Evolutionary conservation across 139 green algal species (phyloP).

Genomic region (Micractinium sp.): DNA sequence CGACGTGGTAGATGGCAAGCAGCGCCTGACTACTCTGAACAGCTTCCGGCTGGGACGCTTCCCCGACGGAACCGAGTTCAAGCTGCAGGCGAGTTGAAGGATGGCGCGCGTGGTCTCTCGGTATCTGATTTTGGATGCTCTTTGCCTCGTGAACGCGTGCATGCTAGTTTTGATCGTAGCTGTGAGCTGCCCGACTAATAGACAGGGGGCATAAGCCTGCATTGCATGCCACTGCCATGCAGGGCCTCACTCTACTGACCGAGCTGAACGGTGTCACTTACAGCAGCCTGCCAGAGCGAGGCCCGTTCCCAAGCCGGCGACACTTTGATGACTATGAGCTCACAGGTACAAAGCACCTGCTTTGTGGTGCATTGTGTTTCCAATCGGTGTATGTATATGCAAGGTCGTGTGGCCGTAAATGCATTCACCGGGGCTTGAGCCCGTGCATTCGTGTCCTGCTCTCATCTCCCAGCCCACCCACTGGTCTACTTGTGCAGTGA

Average conservation of each 20-base stretch:
- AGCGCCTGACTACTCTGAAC: slow-evolving; percentile 1
- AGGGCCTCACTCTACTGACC: background rate
- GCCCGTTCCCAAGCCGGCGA: background rate
- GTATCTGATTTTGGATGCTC: too few relatives aligned
- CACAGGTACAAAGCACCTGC: background rate
- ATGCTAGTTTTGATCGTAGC: too few relatives aligned
- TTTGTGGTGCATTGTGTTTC: background rate
- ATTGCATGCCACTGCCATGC: background rate
- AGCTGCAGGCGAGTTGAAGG: background rate
- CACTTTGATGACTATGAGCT: background rate
- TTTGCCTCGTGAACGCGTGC: too few relatives aligned
- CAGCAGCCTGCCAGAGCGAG: background rate
- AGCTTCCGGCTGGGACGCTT: background rate
- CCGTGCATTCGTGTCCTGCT: background rate
- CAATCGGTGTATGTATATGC: background rate
- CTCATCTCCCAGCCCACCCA: background rate
- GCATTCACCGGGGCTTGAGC: background rate
- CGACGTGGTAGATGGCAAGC: slow-evolving; percentile 8
- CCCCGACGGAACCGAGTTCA: background rate
- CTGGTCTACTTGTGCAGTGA: background rate
- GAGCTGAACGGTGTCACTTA: background rate
- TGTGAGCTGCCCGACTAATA: too few relatives aligned
- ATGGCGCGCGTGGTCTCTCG: too few relatives aligned
- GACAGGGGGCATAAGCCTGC: too few relatives aligned
- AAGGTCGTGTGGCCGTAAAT: background rate